Evolutionary conservation across 2,329 filamentous ascomycete genomes (phyloP).

Genomic region (Coniochaeta ligniaria): DNA sequence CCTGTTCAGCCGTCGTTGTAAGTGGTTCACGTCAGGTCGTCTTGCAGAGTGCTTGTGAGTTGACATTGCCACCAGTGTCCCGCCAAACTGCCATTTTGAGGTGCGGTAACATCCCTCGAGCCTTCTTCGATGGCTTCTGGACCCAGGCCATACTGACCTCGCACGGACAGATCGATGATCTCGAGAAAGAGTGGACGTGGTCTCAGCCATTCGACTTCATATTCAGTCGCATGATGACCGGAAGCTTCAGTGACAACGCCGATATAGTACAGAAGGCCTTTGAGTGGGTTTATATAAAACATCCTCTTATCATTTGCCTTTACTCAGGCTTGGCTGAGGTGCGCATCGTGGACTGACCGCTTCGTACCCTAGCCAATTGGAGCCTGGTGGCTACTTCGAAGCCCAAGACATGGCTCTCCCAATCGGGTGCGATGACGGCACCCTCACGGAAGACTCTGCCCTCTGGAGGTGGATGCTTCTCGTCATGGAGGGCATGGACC

Average conservation of each 20-base stretch:
- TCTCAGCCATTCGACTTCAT: conserved; percentile 11
- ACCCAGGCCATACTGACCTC: not conserved
- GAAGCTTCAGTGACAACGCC: conserved; percentile 9
- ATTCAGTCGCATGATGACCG: conserved; percentile 8
- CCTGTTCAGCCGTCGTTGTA: conserved; percentile 9
- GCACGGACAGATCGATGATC: conserved; percentile 9
- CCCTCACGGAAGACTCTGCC: conserved; percentile 6
- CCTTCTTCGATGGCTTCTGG: not conserved
- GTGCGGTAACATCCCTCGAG: not conserved
- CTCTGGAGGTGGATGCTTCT: conserved; percentile 3
- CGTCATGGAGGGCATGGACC: conserved; percentile 5
- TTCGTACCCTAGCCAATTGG: conserved; percentile 5
- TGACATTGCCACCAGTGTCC: conserved; percentile 6
- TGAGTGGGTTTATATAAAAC: conserved; percentile 1
- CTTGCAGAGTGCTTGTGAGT: not conserved
- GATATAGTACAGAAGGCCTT: conserved; percentile 8
- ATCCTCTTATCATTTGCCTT: not conserved
- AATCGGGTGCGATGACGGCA: conserved; percentile 11
- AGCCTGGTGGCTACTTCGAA: conserved; percentile 13
- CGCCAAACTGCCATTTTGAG: conserved; percentile 12
- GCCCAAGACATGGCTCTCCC: conserved; percentile 9
- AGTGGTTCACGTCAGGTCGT: not conserved
- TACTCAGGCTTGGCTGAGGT: not conserved
- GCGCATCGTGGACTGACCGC: not conserved
- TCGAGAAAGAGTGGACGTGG: conserved; percentile 13